These are phyloP conservation scores for Immersiella caudata DNA, from an alignment of 495 filamentous ascomycete species.

Conservation along the genomic window DNA sequence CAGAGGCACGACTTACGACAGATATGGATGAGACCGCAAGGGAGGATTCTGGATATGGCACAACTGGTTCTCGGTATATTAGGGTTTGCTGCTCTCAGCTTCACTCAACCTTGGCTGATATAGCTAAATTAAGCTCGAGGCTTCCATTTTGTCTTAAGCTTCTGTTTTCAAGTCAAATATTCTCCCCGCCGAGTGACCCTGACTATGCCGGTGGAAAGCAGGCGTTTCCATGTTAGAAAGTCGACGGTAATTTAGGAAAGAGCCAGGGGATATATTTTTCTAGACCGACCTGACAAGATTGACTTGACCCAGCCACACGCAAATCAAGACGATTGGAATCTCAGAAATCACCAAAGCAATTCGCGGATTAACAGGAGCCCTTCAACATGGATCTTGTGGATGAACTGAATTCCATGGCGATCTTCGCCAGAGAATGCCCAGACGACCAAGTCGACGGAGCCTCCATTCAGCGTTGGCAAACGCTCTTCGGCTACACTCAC, in stretches of 20 bases:
- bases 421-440: neutral
- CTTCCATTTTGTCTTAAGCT: neutral
- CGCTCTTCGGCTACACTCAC: neutral
- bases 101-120: neutral
- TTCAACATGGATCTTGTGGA: neutral
- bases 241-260: no score
- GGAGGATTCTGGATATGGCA: neutral
- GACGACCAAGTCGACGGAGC: neutral
- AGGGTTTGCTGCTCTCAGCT: neutral
- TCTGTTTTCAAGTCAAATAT: neutral
- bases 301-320: no score
- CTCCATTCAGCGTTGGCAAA: slow-evolving; percentile 3
- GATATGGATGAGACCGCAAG: neutral
- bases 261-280: no score
- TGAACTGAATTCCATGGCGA: slow-evolving; percentile 4
- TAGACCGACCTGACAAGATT: no score
- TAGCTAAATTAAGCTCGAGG: neutral
- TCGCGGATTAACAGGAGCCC: neutral
- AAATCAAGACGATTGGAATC: neutral
- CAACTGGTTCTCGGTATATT: neutral
- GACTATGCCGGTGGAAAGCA: neutral
- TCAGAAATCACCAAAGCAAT: neutral
- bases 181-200: neutral
- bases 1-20: slow-evolving; percentile 2
- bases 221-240: no score